Percentiles rank a stretch among this genome's conserved stretches.
Evolutionary conservation across 2,329 filamentous ascomycete species (phyloP).

Genomic region (Colletotrichum orchidophilum): DNA sequence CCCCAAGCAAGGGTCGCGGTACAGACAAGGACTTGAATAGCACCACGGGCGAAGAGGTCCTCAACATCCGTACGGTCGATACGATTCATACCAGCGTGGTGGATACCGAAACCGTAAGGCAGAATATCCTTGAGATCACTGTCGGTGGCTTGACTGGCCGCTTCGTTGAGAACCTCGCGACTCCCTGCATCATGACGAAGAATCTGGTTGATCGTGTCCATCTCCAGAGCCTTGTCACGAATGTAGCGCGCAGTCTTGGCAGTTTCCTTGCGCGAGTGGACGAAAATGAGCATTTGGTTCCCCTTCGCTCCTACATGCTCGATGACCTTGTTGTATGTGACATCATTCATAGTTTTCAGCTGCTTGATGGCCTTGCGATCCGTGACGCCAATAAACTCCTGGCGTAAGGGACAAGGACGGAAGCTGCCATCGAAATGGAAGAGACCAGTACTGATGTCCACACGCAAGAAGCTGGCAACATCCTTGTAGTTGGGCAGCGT

Average conservation of each 20-base stretch:
- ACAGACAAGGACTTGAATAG: constrained; percentile 94
- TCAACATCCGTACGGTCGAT: constrained; percentile 96
- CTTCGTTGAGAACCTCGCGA: constrained; percentile 86
- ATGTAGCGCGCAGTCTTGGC: constrained; percentile 97
- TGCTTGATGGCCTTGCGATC: constrained; percentile 99
- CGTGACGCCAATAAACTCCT: constrained; percentile 97
- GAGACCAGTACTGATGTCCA: constrained; percentile 84
- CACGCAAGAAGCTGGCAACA: constrained; percentile 93
- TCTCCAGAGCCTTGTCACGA: constrained; percentile 94
- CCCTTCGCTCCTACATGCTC: constrained; percentile 93
- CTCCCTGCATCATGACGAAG: constrained; percentile 92
- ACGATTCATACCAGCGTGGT: constrained; percentile 96
- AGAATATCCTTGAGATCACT: constrained; percentile 91
- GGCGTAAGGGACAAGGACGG: constrained; percentile 91
- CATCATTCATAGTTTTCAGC: constrained; percentile 98
- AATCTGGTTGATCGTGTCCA: constrained; percentile 97
- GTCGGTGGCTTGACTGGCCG: constrained; percentile 84
- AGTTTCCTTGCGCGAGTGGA: constrained; percentile 97
- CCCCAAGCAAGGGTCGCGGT: constrained; percentile 99
- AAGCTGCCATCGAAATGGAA: constrained; percentile 98
- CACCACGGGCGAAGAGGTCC: constrained; percentile 90
- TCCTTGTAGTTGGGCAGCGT: constrained; percentile 97
- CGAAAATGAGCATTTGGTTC: constrained; percentile 99
- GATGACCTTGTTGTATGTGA: constrained; percentile 96
- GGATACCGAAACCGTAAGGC: constrained; percentile 97